A percentile compares a stretch with the other conserved stretches of the same genome.
Conservation (phyloP, 371 early-diverging fungal species). For the Furculomyces boomerangus region DNA sequence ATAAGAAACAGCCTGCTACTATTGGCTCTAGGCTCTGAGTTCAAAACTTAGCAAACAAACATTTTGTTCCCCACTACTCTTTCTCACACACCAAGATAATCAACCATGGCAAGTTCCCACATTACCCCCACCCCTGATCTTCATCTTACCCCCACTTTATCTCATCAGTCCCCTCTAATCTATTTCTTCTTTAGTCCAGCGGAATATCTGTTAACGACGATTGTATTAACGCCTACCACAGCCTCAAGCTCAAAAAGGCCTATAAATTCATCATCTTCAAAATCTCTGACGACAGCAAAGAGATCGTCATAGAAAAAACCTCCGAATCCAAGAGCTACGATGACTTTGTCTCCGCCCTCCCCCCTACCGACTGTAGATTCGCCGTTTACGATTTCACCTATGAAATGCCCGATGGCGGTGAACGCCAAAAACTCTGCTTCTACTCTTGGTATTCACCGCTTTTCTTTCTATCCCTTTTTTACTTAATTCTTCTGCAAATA, state of each 20-base stretch:
- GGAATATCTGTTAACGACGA: slow-evolving; percentile 47
- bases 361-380: slow-evolving; percentile 53
- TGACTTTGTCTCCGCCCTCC: slow-evolving; percentile 42
- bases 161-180: not conserved
- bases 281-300: slow-evolving; percentile 35
- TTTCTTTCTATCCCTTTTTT: not conserved
- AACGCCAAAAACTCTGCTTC: slow-evolving; percentile 56
- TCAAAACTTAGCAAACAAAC: too few species aligned
- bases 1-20: too few species aligned
- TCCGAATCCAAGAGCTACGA: slow-evolving; percentile 33
- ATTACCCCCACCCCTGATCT: not conserved
- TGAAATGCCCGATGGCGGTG: slow-evolving; percentile 40
- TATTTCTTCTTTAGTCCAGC: slow-evolving; percentile 23
- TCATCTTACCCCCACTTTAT: not conserved
- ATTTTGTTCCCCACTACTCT: too few species aligned
- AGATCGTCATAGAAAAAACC: slow-evolving; percentile 50
- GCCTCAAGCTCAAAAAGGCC: slow-evolving; percentile 53
- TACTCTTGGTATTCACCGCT: slow-evolving; percentile 28
- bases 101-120: too few species aligned
- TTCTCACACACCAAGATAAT: too few species aligned
- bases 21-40: too few species aligned
- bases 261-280: slow-evolving; percentile 63
- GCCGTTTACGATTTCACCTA: slow-evolving; percentile 73
- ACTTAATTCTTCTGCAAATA: not conserved
- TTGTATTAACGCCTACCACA: slow-evolving; percentile 41